Percentiles rank a stretch among this genome's conserved stretches.
These are phyloP conservation scores for Neurospora sp. DNA, from an alignment of 495 filamentous ascomycete species.

Conservation along the genomic window DNA sequence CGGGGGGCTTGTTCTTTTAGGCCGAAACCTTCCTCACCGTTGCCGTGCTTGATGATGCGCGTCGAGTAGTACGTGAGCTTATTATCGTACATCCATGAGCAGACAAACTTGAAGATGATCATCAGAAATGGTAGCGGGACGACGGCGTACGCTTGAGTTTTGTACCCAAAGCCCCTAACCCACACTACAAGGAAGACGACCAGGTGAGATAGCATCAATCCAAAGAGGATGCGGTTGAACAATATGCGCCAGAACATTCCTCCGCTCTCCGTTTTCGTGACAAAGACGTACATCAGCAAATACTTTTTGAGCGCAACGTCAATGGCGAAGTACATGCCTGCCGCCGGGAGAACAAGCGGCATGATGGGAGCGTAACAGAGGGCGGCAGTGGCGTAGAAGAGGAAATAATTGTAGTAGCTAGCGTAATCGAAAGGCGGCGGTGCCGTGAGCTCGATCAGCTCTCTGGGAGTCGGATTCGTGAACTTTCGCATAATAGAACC, in stretches of 20 bases:
- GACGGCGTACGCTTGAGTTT: constrained; percentile 53
- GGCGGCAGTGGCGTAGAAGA: constrained; percentile 86
- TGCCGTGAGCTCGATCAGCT: constrained; percentile 88
- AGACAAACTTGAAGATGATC: constrained; percentile 79
- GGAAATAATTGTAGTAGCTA: constrained; percentile 91
- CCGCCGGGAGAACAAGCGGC: constrained; percentile 81
- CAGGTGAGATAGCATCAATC: constrained; percentile 64
- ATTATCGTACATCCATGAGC: constrained; percentile 62
- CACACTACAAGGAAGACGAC: constrained; percentile 67
- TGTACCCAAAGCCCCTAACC: constrained; percentile 41
- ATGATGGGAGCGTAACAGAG: constrained; percentile 80
- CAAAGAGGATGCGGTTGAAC: constrained; percentile 87
- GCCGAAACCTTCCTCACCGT: constrained; percentile 28
- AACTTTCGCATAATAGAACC: constrained; percentile 77
- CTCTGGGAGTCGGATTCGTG: constrained; percentile 76
- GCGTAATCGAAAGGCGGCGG: constrained; percentile 91
- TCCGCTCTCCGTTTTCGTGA: constrained; percentile 92
- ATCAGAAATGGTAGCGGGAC: constrained; percentile 73
- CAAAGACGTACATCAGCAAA: constrained; percentile 82
- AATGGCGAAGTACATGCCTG: constrained; percentile 79
- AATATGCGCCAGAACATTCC: constrained; percentile 87
- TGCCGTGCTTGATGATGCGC: constrained; percentile 50
- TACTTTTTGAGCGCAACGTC: constrained; percentile 94
- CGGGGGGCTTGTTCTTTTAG: constrained; percentile 33
- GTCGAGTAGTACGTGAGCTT: constrained; percentile 66